These are phyloP conservation scores for Fraxinus ornus DNA, from an alignment of 305 asterid species.

Conservation along the genomic window DNA sequence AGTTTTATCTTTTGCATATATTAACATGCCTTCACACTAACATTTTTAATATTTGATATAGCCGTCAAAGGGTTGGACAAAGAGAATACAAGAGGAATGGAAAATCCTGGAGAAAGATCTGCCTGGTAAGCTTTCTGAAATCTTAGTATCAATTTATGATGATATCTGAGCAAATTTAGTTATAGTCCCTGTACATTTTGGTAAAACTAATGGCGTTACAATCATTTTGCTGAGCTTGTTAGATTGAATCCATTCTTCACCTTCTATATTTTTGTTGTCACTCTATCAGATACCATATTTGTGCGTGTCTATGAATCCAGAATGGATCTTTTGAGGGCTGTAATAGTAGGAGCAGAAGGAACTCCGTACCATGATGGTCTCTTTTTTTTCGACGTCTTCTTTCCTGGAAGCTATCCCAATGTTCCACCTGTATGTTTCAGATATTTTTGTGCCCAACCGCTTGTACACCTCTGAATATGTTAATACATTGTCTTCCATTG, in stretches of 20 bases:
- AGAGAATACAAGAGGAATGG: slow-evolving; percentile 95
- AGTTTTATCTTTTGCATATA: background rate
- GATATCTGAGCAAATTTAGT: background rate
- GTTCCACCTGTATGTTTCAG: slow-evolving; percentile 77
- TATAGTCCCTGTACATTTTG: background rate
- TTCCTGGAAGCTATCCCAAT: slow-evolving; percentile 70
- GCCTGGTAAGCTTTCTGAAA: slow-evolving; percentile 53
- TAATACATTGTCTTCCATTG: background rate
- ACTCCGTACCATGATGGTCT: slow-evolving; percentile 97
- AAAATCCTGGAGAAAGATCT: slow-evolving; percentile 79
- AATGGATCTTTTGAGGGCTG: slow-evolving; percentile 92
- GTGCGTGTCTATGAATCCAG: slow-evolving; percentile 87
- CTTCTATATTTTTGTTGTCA: slow-evolving; percentile 18
- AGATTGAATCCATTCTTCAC: background rate
- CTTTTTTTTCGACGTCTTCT: slow-evolving; percentile 82
- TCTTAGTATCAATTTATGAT: background rate
- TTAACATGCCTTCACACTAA: background rate
- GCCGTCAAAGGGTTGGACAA: slow-evolving; percentile 74
- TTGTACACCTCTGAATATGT: background rate
- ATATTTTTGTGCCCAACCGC: slow-evolving; percentile 11
- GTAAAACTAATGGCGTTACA: background rate
- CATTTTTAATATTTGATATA: slow-evolving; percentile 32
- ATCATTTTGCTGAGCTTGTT: background rate
- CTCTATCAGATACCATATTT: slow-evolving; percentile 59
- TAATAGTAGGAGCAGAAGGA: slow-evolving; percentile 88